Conservation (phyloP, 2,329 filamentous ascomycete species). For the Fusarium hostae region DNA sequence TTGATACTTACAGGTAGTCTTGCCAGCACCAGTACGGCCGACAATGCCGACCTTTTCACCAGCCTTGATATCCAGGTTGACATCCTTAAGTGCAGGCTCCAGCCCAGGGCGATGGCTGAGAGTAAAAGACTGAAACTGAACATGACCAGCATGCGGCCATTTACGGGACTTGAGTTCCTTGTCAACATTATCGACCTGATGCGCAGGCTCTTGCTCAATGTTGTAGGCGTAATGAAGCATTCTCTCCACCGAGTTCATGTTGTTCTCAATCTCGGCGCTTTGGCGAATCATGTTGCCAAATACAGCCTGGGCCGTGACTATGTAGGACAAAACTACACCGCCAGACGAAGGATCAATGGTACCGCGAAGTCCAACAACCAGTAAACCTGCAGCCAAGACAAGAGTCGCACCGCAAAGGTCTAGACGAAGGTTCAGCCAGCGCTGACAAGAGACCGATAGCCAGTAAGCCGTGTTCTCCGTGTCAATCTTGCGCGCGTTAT, state of each 20-base stretch:
- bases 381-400: background rate
- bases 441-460: constrained; percentile 9
- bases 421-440: constrained; percentile 22
- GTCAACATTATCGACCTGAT: background rate
- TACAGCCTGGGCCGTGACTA: constrained; percentile 54
- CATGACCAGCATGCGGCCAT: constrained; percentile 9
- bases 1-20: constrained; percentile 9
- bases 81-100: constrained; percentile 12
- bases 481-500: constrained; percentile 21
- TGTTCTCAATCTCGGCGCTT: constrained; percentile 71
- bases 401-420: constrained; percentile 18
- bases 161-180: background rate
- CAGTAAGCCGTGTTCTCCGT: constrained; percentile 25
- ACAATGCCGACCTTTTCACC: constrained; percentile 24
- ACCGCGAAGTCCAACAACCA: constrained; percentile 22
- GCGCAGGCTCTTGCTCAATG: constrained; percentile 18
- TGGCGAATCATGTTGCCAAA: constrained; percentile 76
- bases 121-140: constrained; percentile 21
- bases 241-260: constrained; percentile 95
- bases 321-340: constrained; percentile 24
- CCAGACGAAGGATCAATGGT: constrained; percentile 22
- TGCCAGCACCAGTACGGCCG: constrained; percentile 23
- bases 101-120: constrained; percentile 21
- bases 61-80: constrained; percentile 7
- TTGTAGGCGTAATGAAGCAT: constrained; percentile 87